Conservation (phyloP, 2,329 filamentous ascomycete species). For the Aphanoascus verrucosus region DNA sequence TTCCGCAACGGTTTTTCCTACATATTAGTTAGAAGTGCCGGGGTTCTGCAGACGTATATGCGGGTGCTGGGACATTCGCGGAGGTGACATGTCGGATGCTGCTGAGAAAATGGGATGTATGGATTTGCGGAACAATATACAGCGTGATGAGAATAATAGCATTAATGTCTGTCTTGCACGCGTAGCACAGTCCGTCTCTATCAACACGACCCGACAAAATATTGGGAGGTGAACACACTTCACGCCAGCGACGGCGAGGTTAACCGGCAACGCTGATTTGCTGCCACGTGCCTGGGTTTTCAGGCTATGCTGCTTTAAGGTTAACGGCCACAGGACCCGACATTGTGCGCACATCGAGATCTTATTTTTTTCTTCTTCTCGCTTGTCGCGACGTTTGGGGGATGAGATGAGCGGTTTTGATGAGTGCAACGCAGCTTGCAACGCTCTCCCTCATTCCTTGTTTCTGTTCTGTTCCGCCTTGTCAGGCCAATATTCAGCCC, state of each 20-base stretch:
- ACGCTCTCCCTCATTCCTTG: background rate
- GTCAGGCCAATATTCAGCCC: background rate
- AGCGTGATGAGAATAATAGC: constrained; percentile 8
- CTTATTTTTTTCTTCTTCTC: no score
- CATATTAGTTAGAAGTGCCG: background rate
- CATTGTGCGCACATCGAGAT: background rate
- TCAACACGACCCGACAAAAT: background rate
- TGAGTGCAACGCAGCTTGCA: background rate
- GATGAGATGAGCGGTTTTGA: background rate
- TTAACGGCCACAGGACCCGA: background rate
- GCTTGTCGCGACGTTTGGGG: no score
- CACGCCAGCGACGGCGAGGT: background rate
- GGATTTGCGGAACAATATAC: background rate
- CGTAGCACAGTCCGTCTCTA: background rate
- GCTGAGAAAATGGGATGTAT: background rate
- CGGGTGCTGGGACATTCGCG: background rate
- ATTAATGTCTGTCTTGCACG: background rate
- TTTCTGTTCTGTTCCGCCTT: background rate
- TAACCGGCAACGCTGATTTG: background rate
- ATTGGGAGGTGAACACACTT: background rate
- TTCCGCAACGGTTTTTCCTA: background rate
- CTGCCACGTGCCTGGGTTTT: constrained; percentile 3
- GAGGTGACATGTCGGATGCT: background rate
- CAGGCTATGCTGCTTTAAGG: background rate
- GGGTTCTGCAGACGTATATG: constrained; percentile 3